These are phyloP conservation scores for Phtheirospermum japonicum DNA, from an alignment of 257 asterid genomes.

Conservation along the genomic window DNA sequence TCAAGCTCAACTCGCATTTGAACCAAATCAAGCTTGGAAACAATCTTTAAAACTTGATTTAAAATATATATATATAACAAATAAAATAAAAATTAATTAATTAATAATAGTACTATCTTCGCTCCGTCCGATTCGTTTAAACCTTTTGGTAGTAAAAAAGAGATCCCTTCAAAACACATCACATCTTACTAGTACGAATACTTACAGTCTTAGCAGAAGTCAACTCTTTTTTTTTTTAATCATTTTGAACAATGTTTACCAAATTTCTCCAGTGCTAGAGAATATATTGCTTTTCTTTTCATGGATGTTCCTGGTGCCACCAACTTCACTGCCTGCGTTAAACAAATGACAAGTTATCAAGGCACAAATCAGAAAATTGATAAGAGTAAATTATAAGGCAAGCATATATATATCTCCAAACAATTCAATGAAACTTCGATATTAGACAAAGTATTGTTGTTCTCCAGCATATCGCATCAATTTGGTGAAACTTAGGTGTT, in stretches of 20 bases:
- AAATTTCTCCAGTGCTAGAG: constrained; percentile 75
- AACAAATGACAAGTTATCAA: constrained; percentile 18
- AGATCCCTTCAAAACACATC: too few relatives aligned
- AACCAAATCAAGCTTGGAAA: too few relatives aligned
- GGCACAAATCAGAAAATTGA: constrained; percentile 19
- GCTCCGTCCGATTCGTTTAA: neutral
- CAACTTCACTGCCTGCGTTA: constrained; percentile 85
- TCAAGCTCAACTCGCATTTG: too few relatives aligned
- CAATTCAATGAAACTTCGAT: constrained; percentile 20
- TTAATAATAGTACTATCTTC: neutral
- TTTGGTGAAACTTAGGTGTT: constrained; percentile 31
- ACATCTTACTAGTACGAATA: neutral
- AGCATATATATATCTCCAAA: neutral
- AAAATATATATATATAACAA: too few relatives aligned
- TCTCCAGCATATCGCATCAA: constrained; percentile 35
- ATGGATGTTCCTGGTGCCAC: constrained; percentile 73
- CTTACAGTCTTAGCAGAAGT: constrained; percentile 14
- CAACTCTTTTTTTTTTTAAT: constrained; percentile 21
- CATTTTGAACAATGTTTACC: constrained; percentile 27
- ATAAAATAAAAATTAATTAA: neutral
- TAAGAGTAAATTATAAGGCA: constrained; percentile 37
- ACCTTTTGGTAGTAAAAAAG: neutral
- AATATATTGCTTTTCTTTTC: constrained; percentile 53
- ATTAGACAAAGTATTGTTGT: constrained; percentile 19
- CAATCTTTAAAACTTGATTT: too few relatives aligned